phyloP scores from a whole-genome alignment of 108 stramenopile species.

The Craspedostauros australis region DNA sequence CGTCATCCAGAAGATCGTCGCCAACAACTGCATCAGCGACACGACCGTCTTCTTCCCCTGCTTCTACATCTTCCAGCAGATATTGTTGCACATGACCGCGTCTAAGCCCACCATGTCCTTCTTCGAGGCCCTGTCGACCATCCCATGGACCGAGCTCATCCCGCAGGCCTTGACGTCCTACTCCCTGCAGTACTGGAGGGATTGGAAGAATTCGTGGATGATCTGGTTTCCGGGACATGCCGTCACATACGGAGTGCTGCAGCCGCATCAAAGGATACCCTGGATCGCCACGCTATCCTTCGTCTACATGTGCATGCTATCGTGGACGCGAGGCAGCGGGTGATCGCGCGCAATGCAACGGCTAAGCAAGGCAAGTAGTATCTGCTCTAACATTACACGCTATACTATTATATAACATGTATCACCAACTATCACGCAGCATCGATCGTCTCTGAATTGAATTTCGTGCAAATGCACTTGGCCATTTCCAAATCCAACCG shows the following conservation, averaged over 20 bases:
- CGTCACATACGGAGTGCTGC: slow-evolving; percentile 32
- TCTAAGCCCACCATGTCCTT: slow-evolving; percentile 6
- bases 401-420: no score
- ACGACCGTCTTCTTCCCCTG: slow-evolving; percentile 25
- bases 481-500: no score
- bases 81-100: no score
- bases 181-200: slow-evolving; percentile 21
- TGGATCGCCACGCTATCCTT: slow-evolving; percentile 30
- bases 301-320: slow-evolving; percentile 28
- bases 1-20: slow-evolving; percentile 22
- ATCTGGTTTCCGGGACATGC: slow-evolving; percentile 35
- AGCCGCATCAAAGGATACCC: slow-evolving; percentile 25
- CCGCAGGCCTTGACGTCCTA: slow-evolving; percentile 15
- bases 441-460: no score
- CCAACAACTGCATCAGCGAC: slow-evolving; percentile 26
- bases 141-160: slow-evolving; percentile 1
- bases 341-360: no score
- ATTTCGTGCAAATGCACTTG: no score
- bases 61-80: slow-evolving; percentile 30
- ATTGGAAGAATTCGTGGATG: slow-evolving; percentile 34
- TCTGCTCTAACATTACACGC: no score
- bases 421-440: no score
- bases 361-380: no score
- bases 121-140: not conserved
- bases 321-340: slow-evolving; percentile 16